Conservation (phyloP, 208 protist genomes). For the Leptomonas seymouri region DNA sequence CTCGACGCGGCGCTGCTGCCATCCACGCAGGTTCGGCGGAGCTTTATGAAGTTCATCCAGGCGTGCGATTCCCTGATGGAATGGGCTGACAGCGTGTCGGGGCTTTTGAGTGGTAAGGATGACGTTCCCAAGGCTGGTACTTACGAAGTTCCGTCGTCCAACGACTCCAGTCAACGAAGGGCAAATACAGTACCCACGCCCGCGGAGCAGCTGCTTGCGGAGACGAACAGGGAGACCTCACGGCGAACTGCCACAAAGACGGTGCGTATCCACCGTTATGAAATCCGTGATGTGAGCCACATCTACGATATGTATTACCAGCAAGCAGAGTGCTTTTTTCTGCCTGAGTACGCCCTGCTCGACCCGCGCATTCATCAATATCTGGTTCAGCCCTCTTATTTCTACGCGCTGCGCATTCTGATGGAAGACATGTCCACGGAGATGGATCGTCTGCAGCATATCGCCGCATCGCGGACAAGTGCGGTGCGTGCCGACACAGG, state of each 20-base stretch:
- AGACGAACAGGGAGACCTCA: not conserved
- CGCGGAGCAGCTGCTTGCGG: slow-evolving; percentile 2
- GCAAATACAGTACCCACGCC: not conserved
- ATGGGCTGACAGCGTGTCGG: slow-evolving; percentile 53
- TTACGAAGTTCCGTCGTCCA: slow-evolving; percentile 35
- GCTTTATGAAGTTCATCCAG: slow-evolving; percentile 70
- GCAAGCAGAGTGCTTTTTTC: slow-evolving; percentile 63
- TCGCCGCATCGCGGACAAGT: slow-evolving; percentile 21
- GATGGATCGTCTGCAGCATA: slow-evolving; percentile 52
- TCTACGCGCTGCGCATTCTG: slow-evolving; percentile 48
- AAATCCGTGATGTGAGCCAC: slow-evolving; percentile 70
- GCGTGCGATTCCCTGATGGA: slow-evolving; percentile 43
- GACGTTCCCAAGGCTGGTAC: slow-evolving; percentile 66
- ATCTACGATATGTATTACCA: slow-evolving; percentile 61
- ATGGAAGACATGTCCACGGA: slow-evolving; percentile 59
- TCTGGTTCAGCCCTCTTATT: slow-evolving; percentile 64
- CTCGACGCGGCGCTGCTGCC: slow-evolving; percentile 36
- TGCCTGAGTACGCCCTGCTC: slow-evolving; percentile 64
- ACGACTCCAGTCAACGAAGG: slow-evolving; percentile 7
- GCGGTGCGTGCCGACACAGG: slow-evolving; percentile 14
- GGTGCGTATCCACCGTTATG: slow-evolving; percentile 63
- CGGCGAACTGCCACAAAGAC: slow-evolving; percentile 33
- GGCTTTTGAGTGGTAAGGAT: slow-evolving; percentile 48
- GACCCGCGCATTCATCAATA: slow-evolving; percentile 58
- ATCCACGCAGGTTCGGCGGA: slow-evolving; percentile 30